phyloP scores from a whole-genome alignment of 371 early-diverging fungal genomes.

The Sporodiniella umbellata region DNA sequence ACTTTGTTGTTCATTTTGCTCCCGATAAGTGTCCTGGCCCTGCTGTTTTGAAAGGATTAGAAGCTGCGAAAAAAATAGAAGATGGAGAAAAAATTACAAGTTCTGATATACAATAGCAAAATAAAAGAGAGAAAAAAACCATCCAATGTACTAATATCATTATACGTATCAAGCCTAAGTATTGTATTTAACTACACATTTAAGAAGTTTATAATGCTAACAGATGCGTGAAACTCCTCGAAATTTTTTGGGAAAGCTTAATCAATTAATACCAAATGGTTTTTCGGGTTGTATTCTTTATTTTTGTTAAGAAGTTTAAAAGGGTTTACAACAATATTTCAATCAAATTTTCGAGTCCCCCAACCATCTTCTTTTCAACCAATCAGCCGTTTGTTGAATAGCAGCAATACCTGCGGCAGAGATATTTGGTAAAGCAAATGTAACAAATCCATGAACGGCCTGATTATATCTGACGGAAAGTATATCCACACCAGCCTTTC shows the following conservation, averaged over 20 bases:
- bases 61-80: constrained; percentile 26
- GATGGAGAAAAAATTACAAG: constrained; percentile 26
- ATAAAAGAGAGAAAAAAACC: no score
- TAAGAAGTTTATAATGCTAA: no score
- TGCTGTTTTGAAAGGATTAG: constrained; percentile 52
- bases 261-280: no score
- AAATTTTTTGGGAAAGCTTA: no score
- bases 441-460: constrained; percentile 24
- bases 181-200: no score
- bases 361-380: constrained; percentile 16
- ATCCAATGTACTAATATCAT: no score
- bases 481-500: constrained; percentile 26
- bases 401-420: constrained; percentile 14
- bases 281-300: no score
- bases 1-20: constrained; percentile 66
- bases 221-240: no score
- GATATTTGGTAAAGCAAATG: constrained; percentile 6
- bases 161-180: no score
- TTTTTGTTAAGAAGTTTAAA: no score
- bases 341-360: no score
- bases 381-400: constrained; percentile 18
- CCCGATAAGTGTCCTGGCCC: constrained; percentile 61
- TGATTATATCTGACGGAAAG: constrained; percentile 16
- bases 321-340: no score
- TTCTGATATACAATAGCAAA: constrained; percentile 12